Evolutionary conservation across 371 early-diverging fungal species (phyloP).

Genomic region (Gilbertella persicaria): DNA sequence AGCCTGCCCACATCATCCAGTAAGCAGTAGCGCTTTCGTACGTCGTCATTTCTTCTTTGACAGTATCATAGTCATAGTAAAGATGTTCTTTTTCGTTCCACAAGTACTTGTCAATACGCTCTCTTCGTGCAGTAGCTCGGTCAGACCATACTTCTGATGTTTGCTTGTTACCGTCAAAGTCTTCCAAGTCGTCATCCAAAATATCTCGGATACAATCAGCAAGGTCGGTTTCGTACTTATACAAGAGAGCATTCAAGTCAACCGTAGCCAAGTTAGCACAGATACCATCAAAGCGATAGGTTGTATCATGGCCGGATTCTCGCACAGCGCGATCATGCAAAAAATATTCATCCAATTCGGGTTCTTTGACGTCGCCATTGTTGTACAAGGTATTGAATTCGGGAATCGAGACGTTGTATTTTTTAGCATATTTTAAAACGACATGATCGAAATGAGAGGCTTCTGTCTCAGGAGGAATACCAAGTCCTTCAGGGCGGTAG

Average conservation of each 20-base stretch:
- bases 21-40: conserved; percentile 73
- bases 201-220: conserved; percentile 64
- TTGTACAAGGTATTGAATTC: conserved; percentile 71
- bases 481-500: conserved; percentile 83
- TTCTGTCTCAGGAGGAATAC: conserved; percentile 97
- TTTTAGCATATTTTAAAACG: conserved; percentile 76
- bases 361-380: conserved; percentile 62
- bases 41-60: conserved; percentile 38
- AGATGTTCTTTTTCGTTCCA: conserved; percentile 58
- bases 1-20: conserved; percentile 74
- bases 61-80: conserved; percentile 65
- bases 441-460: conserved; percentile 88
- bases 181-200: conserved; percentile 59
- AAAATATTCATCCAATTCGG: conserved; percentile 89
- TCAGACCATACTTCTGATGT: conserved; percentile 47
- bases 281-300: conserved; percentile 86
- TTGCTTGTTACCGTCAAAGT: conserved; percentile 41
- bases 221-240: conserved; percentile 91
- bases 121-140: conserved; percentile 46
- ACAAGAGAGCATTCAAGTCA: conserved; percentile 86
- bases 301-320: conserved; percentile 95
- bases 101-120: conserved; percentile 59
- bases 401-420: conserved; percentile 61
- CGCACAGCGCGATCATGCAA: conserved; percentile 94
- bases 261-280: conserved; percentile 90